Conservation (phyloP, 352 stramenopile species). For the Pythium folliculosum region DNA sequence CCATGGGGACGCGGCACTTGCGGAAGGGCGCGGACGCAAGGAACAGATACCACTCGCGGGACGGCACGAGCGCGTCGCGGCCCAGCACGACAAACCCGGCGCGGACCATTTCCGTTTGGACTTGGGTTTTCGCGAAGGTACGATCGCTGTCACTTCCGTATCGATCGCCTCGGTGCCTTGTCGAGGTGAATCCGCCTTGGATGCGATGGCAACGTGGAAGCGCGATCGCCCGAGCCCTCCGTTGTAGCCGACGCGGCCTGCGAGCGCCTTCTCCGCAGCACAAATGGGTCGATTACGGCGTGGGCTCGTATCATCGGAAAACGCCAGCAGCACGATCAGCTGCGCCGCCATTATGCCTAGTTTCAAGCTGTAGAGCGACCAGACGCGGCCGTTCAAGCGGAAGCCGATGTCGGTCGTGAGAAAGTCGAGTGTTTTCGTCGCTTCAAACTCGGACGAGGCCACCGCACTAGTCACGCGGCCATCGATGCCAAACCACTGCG, state of each 20-base stretch:
- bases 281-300: constrained; percentile 9
- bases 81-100: constrained; percentile 20
- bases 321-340: constrained; percentile 25
- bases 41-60: constrained; percentile 21
- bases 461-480: constrained; percentile 25
- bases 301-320: constrained; percentile 24
- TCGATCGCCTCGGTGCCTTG: too few species aligned
- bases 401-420: constrained; percentile 29
- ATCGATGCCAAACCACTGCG: constrained; percentile 22
- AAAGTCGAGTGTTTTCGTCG: constrained; percentile 20
- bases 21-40: constrained; percentile 11
- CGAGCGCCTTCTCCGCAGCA: constrained; percentile 29
- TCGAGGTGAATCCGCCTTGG: too few species aligned
- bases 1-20: not conserved
- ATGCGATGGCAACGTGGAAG: too few species aligned
- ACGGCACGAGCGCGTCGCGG: constrained; percentile 7
- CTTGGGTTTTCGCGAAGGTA: too few species aligned
- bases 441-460: constrained; percentile 29
- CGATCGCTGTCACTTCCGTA: too few species aligned
- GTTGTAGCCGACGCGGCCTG: constrained; percentile 22
- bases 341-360: not conserved
- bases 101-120: constrained; percentile 14
- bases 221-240: constrained; percentile 33
- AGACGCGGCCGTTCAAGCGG: constrained; percentile 30
- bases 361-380: not conserved